Evolutionary conservation across 768 basidiomycete species (phyloP).

Genomic region (Leucosporidium scottii): DNA sequence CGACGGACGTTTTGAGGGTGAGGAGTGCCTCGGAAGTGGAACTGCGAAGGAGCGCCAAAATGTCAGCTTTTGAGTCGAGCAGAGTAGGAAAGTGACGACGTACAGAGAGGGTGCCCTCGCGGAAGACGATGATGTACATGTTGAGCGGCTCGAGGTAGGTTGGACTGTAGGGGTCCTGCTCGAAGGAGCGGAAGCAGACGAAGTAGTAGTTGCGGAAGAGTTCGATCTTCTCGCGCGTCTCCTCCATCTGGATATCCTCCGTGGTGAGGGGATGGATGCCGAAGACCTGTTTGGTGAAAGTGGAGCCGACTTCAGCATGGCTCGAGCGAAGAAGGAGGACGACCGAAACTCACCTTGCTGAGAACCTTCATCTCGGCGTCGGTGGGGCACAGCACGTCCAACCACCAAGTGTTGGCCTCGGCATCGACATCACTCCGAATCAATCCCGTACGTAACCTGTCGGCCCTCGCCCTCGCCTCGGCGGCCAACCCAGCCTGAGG

Average conservation of each 20-base stretch:
- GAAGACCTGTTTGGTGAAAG: slow-evolving; percentile 61
- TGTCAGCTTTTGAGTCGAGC: background rate
- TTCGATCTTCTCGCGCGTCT: slow-evolving; percentile 99
- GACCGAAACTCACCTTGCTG: slow-evolving; percentile 58
- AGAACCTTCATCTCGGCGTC: slow-evolving; percentile 98
- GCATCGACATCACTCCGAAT: slow-evolving; percentile 50
- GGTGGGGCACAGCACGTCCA: slow-evolving; percentile 85
- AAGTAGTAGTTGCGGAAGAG: slow-evolving; percentile 97
- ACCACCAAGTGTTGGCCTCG: slow-evolving; percentile 83
- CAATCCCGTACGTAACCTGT: slow-evolving; percentile 8
- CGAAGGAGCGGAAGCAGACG: slow-evolving; percentile 97
- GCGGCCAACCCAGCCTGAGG: slow-evolving; percentile 26
- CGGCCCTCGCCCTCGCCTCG: slow-evolving; percentile 6
- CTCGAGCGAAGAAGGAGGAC: background rate
- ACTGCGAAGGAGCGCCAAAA: slow-evolving; percentile 49
- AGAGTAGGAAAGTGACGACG: slow-evolving; percentile 39
- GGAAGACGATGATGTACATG: slow-evolving; percentile 99
- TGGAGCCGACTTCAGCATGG: background rate
- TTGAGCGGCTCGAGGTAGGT: slow-evolving; percentile 96
- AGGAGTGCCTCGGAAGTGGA: slow-evolving; percentile 94
- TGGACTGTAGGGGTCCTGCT: slow-evolving; percentile 95
- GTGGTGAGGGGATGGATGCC: slow-evolving; percentile 95
- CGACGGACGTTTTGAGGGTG: slow-evolving; percentile 97
- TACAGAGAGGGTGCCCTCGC: slow-evolving; percentile 91
- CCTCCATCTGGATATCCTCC: slow-evolving; percentile 99